Percentiles rank a stretch among this genome's conserved stretches.
Conservation (phyloP, 805 yeast genomes). For the Kuraishia piskuri region DNA sequence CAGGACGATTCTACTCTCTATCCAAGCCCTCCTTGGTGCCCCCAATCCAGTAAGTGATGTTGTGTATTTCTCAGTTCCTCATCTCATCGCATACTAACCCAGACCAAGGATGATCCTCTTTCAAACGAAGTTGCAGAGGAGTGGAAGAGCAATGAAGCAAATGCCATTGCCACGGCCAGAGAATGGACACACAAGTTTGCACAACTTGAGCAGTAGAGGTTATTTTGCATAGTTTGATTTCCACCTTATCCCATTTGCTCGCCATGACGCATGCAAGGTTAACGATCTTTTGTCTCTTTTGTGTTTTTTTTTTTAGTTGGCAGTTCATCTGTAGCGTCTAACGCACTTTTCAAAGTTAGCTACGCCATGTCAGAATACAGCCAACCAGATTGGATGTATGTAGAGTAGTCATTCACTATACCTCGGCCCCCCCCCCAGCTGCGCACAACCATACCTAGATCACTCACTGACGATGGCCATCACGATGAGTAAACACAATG, state of each 20-base stretch:
- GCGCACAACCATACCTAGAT: too few species aligned
- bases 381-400: too few species aligned
- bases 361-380: too few species aligned
- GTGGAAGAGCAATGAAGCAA: constrained; percentile 81
- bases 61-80: not conserved
- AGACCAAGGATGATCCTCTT: constrained; percentile 68
- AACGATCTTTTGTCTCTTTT: not conserved
- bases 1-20: constrained; percentile 80
- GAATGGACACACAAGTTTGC: constrained; percentile 56
- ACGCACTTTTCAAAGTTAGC: not conserved
- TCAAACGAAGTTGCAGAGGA: constrained; percentile 97
- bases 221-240: not conserved
- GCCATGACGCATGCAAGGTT: not conserved
- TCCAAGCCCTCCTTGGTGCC: constrained; percentile 89
- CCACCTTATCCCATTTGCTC: not conserved
- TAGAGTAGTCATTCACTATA: too few species aligned
- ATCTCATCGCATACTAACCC: not conserved
- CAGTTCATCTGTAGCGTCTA: not conserved
- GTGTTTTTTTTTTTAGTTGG: not conserved
- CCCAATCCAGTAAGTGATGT: constrained; percentile 61
- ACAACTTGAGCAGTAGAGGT: constrained; percentile 27
- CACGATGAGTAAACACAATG: too few species aligned
- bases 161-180: constrained; percentile 73
- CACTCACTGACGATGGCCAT: too few species aligned
- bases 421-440: too few species aligned